Base-by-base conservation (phyloP, 768 basidiomycete genomes). In the Megacollybia marginata region DNA sequence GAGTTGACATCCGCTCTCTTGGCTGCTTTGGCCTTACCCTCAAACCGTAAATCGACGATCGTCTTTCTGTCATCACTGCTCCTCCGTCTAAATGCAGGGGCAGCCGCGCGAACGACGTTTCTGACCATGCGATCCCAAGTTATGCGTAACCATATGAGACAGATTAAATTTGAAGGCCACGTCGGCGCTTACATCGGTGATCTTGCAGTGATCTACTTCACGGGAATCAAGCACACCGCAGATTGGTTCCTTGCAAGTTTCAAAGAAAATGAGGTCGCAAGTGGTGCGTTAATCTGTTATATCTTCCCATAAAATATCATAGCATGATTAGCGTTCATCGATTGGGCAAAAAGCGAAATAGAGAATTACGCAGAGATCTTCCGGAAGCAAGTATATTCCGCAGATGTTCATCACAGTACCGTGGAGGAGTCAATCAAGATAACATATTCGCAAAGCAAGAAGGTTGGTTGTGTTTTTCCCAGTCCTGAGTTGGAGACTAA, bases 191-290 rank as follows among this genome's bases (percentile, higher is more conserved):
- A 95, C 59, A 77, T 98, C 44, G 85, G 82, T 33, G 91, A 97
- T 59, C 72, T 98, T 33, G 82, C 92, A 2, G 74, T 93, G 38
- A 89, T 98, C 0, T 81, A 85, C 51, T 98, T 98, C 59, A 96
- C 93, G 1, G 84, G 90, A 1, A 88, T 99, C 63, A 94, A 96
- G 63, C 92, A 98, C 61, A 96, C 94, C 1, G 91, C 91, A 12
- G 95, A 99, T 67, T 99, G 96, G 96, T 99, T 91, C 65, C 72
- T 97, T 56, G 85, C 87, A 1, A 93, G 92, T 50, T 99, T 96
- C 68, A 89, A 86, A 65, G 96, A 97, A 65, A 93, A 96, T 61
- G 85, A 92, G 55, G 89, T 90, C 54, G 87, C 95, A 0, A 94
- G 92, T 51, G 79, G 95, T 95, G 57, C 54, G 90, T 73, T 0